A percentile compares a stretch with the other conserved stretches of the same genome.
phyloP scores from a whole-genome alignment of 2,329 filamentous ascomycete species.

The Raffaelea albimanens region DNA sequence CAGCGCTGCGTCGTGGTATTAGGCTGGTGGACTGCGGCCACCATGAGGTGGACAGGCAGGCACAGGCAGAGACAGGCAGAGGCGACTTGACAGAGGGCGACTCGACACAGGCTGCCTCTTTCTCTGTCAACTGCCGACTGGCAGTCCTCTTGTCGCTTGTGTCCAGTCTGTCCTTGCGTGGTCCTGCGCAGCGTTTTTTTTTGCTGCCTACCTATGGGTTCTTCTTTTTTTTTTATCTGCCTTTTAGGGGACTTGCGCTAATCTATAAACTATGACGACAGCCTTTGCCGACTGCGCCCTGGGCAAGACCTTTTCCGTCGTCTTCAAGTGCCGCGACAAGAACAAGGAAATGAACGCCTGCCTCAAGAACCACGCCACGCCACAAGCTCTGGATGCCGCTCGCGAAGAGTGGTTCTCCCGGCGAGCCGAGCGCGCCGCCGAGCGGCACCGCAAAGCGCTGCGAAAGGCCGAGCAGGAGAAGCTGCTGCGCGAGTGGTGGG shows the following conservation, averaged over 20 bases:
- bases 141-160: neutral
- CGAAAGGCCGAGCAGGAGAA: slow-evolving; percentile 54
- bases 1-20: too few species aligned
- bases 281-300: slow-evolving; percentile 88
- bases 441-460: slow-evolving; percentile 54
- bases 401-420: slow-evolving; percentile 87
- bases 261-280: too few species aligned
- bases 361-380: slow-evolving; percentile 81
- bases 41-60: too few species aligned
- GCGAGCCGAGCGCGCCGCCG: slow-evolving; percentile 58
- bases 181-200: too few species aligned
- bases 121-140: too few species aligned
- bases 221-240: neutral
- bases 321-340: slow-evolving; percentile 73
- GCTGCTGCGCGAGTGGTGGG: slow-evolving; percentile 61
- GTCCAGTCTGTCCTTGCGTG: too few species aligned
- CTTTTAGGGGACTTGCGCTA: too few species aligned
- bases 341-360: slow-evolving; percentile 86
- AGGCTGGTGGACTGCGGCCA: too few species aligned
- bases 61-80: too few species aligned
- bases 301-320: slow-evolving; percentile 76
- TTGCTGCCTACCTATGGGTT: neutral
- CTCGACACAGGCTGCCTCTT: too few species aligned
- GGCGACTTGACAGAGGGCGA: too few species aligned
- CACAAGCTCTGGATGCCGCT: slow-evolving; percentile 75